A percentile compares a stretch with the other conserved stretches of the same genome.
Evolutionary conservation across 2,329 filamentous ascomycete genomes (phyloP).

Genomic region (Fusarium udum): DNA sequence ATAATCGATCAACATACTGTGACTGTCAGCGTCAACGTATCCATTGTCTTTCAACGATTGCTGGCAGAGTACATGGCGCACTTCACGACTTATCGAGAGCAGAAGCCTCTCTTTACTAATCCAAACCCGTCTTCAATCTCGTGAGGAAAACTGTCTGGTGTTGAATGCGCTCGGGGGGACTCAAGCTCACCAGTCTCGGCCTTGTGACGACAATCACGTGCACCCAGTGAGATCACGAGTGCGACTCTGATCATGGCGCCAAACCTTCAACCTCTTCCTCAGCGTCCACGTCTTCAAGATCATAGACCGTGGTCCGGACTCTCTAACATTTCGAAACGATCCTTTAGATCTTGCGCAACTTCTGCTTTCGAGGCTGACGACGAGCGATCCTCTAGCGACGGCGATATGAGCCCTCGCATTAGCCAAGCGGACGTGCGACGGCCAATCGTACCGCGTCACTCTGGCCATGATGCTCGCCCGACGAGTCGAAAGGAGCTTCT

Average conservation of each 20-base stretch:
- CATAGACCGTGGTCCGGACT: slow-evolving; percentile 59
- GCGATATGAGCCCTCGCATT: slow-evolving; percentile 49
- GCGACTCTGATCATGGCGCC: slow-evolving; percentile 32
- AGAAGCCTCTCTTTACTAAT: slow-evolving; percentile 8
- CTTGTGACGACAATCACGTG: slow-evolving; percentile 45
- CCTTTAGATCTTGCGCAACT: slow-evolving; percentile 64
- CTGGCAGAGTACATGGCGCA: slow-evolving; percentile 31
- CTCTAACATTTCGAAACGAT: slow-evolving; percentile 64
- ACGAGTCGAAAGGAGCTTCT: slow-evolving; percentile 88
- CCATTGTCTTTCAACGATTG: background rate
- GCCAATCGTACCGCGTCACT: slow-evolving; percentile 65
- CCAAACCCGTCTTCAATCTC: slow-evolving; percentile 6
- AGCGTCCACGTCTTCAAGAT: slow-evolving; percentile 54
- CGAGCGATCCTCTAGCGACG: slow-evolving; percentile 64
- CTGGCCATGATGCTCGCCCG: slow-evolving; percentile 85
- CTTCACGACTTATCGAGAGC: slow-evolving; percentile 8
- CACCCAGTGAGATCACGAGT: slow-evolving; percentile 38
- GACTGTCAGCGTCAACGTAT: background rate
- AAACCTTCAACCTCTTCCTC: slow-evolving; percentile 39
- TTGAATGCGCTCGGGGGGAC: slow-evolving; percentile 1
- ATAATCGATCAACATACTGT: background rate
- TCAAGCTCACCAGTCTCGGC: slow-evolving; percentile 18
- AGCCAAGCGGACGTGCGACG: slow-evolving; percentile 50
- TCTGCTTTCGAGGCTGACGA: slow-evolving; percentile 76
- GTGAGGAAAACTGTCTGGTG: slow-evolving; percentile 7